Percentiles rank a stretch among this genome's conserved stretches.
Evolutionary conservation across 805 yeast species (phyloP).

Genomic region (Hanseniaspora jakobsenii): DNA sequence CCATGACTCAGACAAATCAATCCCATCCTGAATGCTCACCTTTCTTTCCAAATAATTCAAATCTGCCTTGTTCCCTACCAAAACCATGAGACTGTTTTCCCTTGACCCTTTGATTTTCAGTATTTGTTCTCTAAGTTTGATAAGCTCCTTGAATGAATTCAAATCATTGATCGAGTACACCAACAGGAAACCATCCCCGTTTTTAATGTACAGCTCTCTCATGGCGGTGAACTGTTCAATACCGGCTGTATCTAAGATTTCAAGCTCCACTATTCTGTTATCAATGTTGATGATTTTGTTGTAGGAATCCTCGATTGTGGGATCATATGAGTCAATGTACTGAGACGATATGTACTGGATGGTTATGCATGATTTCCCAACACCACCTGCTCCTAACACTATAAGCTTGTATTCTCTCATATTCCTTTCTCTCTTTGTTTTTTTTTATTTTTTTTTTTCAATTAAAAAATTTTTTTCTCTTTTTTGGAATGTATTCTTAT

Average conservation of each 20-base stretch:
- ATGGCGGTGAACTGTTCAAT: conserved; percentile 91
- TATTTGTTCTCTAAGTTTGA: conserved; percentile 73
- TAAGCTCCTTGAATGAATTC: conserved; percentile 62
- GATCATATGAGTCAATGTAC: conserved; percentile 84
- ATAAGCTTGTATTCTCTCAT: conserved; percentile 76
- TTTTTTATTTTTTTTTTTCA: conserved; percentile 8
- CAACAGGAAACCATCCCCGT: conserved; percentile 80
- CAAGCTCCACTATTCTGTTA: conserved; percentile 74
- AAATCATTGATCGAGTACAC: conserved; percentile 76
- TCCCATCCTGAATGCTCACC: conserved; percentile 71
- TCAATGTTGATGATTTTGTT: conserved; percentile 80
- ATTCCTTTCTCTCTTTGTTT: too few relatives aligned
- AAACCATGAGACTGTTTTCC: conserved; percentile 67
- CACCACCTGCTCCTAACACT: conserved; percentile 94
- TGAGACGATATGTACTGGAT: conserved; percentile 87
- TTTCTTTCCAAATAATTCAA: conserved; percentile 53
- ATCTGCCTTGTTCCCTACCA: conserved; percentile 88
- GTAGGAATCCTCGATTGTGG: conserved; percentile 94
- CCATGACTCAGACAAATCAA: conserved; percentile 72
- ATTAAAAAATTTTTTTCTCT: not conserved
- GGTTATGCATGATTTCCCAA: conserved; percentile 87
- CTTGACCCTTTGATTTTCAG: conserved; percentile 64
- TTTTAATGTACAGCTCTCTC: conserved; percentile 78
- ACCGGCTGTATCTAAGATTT: conserved; percentile 86
- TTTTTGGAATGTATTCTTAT: too few relatives aligned